Base-by-base conservation (phyloP, 2,329 filamentous ascomycete species). In the Penicillium sp. region DNA sequence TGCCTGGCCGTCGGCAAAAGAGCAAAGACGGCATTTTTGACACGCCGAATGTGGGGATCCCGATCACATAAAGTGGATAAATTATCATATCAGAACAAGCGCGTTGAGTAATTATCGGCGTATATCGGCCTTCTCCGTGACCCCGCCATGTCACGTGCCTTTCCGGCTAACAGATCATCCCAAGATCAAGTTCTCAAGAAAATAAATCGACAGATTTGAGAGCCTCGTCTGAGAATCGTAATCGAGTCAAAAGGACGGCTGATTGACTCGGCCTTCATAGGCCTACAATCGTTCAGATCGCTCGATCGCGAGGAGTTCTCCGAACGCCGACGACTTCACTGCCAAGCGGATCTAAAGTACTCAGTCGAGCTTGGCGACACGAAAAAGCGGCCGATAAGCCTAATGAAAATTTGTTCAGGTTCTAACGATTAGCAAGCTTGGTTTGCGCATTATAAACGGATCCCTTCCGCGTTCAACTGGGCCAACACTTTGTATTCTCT, bases 111-210 rank as follows among this genome's bases (percentile, higher is more conserved):
- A 62, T 58, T 51, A 47, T 52, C 49, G 49, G 24, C 23, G 47
- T 50, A 45, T 58, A 45, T 58, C 57, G 58, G 54, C 24, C 42
- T 47, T 52, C 57, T 58, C 53, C 54, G 51, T 48, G 49, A 50
- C 51, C 59, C 57, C 56, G 52, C 57, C 24, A 52, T 49, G 47
- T 58, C 52, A 57, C 53, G 52, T 57, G 59, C n/a, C 6, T 10
- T 28, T 10, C 23, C 23, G 21, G 21, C 26, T n/a, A 16, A 16
- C 41, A 16, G 6, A n/a, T 42, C 21, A 24, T 16, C 13, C 6
- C 24, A 9, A 23, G 39, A 23, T 42, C 21, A 16, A 42, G 33
- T n/a, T 18, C 12, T 1, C 13, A 21, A 21, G 4, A 18, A 38
- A 12, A 2, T 29, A 29, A 29, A 9, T 9, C 5, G 28, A 29